Evolutionary conservation across 345 rosid genomes (phyloP), one percentile per base, ranked within the genome.

Genomic region (Microthlaspi erraticum): DNA sequence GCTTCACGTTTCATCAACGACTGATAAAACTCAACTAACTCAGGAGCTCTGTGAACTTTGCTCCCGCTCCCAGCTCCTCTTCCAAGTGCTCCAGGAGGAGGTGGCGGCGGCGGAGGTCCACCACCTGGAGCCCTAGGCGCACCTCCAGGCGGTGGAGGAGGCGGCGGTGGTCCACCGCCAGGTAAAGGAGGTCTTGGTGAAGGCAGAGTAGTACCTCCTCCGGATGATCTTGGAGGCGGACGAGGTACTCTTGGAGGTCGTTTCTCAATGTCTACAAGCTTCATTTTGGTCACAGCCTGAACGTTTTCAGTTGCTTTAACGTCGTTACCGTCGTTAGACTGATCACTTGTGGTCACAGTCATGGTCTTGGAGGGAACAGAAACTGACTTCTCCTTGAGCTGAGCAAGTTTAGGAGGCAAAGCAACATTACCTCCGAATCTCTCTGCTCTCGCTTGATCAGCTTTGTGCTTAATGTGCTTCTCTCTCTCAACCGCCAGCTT

Each of bases 21-120:
- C 63, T 94, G 98, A 82, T 94, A 94, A 82, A 89, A 91, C 80
- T 94, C 96, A 67, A 94, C 98, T 7, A 94, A 78, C 81, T 91
- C 98, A 37, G 96, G 96, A 76, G 98, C 96, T 76, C 93, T 76
- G 78, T 89, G 96, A 70, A 94, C 98, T 82, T 94, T 91, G 74
- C 81, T 83, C 3, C 93, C 85, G 38, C 87, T 72, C 77, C 90
- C 92, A 0, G 81, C 81, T 64, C 86, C 96, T 83, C 84, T 87
- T 23, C 92, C 85, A 64, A 88, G 84, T 73, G 87, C 87, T 66
- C 99, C 98, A 60, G 93, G 89, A n/a, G 85, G 94, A 3, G 94
- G 98, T 2, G 96, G 97, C 3, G 97, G 97, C 45, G 71, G 84
- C 6, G 94, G 88, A 0, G 85, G 86, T 29, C 85, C 88, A 58